Evolutionary conservation across 306 rosid species (phyloP).

Genomic region (Fragaria ananassa): DNA sequence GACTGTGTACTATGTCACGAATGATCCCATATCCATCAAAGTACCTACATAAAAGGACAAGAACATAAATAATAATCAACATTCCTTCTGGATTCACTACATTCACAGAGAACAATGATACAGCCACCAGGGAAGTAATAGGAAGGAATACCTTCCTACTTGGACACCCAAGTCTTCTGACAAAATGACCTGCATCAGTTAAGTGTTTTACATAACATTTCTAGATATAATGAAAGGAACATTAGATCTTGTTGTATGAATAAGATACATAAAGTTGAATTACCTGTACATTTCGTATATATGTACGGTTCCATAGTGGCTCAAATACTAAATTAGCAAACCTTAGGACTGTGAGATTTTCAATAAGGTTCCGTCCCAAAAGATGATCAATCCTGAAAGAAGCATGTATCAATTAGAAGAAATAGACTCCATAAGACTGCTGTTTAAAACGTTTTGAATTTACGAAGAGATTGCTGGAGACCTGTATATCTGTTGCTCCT

Average conservation of each 20-base stretch:
- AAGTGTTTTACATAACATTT: constrained; percentile 13
- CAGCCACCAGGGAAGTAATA: constrained; percentile 14
- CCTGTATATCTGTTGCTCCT: constrained; percentile 91
- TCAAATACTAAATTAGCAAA: constrained; percentile 89
- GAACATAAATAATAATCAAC: neutral
- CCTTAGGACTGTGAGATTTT: constrained; percentile 90
- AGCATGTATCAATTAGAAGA: constrained; percentile 1
- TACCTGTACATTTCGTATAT: constrained; percentile 81
- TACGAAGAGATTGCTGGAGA: constrained; percentile 22
- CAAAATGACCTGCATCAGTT: constrained; percentile 54
- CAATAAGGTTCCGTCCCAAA: constrained; percentile 87
- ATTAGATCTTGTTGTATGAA: neutral
- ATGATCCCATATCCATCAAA: constrained; percentile 81
- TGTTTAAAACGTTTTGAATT: constrained; percentile 8
- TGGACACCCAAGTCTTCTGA: constrained; percentile 75
- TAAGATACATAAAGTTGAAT: neutral
- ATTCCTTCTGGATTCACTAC: neutral
- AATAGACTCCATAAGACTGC: neutral
- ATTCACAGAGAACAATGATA: constrained; percentile 17
- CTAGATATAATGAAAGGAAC: neutral
- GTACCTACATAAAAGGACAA: constrained; percentile 47
- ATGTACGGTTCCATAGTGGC: constrained; percentile 85
- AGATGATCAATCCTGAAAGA: constrained; percentile 91
- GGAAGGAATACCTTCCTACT: constrained; percentile 57
- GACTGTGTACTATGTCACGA: constrained; percentile 86